A percentile compares a stretch with the other conserved stretches of the same genome.
phyloP scores from a whole-genome alignment of 257 asterid genomes.

The Solanum commersonii region DNA sequence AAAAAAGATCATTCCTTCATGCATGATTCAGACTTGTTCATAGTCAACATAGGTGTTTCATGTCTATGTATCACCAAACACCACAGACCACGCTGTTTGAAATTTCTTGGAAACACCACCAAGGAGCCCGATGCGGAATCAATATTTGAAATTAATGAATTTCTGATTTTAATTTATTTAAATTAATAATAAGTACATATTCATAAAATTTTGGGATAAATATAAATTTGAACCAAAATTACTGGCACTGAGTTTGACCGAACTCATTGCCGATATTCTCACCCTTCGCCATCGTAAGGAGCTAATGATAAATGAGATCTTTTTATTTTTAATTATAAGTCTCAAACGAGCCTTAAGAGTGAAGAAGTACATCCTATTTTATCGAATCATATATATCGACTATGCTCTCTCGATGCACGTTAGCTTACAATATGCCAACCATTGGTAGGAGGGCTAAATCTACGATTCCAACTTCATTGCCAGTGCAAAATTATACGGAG shows the following conservation, averaged over 20 bases:
- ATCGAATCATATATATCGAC: background rate
- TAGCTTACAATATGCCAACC: background rate
- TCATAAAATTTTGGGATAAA: background rate
- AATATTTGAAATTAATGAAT: background rate
- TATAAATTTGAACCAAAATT: background rate
- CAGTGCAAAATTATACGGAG: no score
- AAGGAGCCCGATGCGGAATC: accelerated
- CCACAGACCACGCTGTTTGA: conserved; percentile 31
- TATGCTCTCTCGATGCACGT: background rate
- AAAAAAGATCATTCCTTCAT: background rate
- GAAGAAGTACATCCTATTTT: background rate
- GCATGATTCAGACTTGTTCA: conserved; percentile 7
- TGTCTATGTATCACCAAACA: background rate
- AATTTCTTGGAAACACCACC: background rate
- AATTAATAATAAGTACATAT: background rate
- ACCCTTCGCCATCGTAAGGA: background rate
- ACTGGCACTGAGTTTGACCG: background rate
- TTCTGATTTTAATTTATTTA: background rate
- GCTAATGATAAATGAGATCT: background rate
- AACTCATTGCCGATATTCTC: background rate
- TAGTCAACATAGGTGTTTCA: conserved; percentile 28
- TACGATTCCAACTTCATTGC: background rate
- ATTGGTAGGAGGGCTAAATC: background rate
- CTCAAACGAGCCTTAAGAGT: background rate
- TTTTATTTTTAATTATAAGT: background rate